phyloP scores from a whole-genome alignment of 1,284 basidiomycete species.

The Puccinia triticina region DNA sequence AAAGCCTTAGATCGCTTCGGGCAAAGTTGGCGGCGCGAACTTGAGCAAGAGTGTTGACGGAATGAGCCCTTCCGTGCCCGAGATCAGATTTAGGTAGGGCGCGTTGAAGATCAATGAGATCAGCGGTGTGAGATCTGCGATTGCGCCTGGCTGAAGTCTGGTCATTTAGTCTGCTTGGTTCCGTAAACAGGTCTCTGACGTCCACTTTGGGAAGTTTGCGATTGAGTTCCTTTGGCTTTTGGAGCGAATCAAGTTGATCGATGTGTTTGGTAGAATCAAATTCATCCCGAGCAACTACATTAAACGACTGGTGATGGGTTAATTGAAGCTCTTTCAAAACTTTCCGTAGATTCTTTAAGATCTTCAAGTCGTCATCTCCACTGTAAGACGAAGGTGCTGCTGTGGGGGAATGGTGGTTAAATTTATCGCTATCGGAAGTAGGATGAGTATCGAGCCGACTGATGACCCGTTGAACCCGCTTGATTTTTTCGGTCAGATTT shows the following conservation, averaged over 20 bases:
- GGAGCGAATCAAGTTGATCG: constrained; percentile 13
- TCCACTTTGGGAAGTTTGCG: constrained; percentile 23
- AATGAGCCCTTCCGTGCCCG: constrained; percentile 23
- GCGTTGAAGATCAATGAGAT: constrained; percentile 4
- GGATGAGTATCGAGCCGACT: constrained; percentile 1
- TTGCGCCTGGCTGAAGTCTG: neutral
- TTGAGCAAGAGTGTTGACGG: constrained; percentile 16
- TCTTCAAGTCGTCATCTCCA: constrained; percentile 68
- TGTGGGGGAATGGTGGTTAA: neutral
- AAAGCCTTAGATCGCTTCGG: constrained; percentile 33
- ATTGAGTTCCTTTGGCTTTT: constrained; percentile 25
- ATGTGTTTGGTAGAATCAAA: neutral
- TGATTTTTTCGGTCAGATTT: constrained; percentile 70
- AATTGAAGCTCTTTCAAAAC: constrained; percentile 74
- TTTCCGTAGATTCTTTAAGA: constrained; percentile 71
- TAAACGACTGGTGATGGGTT: constrained; percentile 24
- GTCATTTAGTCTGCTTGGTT: neutral
- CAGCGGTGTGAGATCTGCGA: constrained; percentile 28
- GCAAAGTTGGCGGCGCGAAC: constrained; percentile 36
- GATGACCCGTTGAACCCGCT: constrained; percentile 68
- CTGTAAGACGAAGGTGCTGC: constrained; percentile 25
- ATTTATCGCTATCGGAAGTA: neutral
- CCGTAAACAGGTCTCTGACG: neutral
- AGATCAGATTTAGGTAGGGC: neutral
- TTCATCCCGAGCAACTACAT: neutral